Evolutionary conservation across 306 rosid species (phyloP).

Genomic region (Gleditsia sinensis): DNA sequence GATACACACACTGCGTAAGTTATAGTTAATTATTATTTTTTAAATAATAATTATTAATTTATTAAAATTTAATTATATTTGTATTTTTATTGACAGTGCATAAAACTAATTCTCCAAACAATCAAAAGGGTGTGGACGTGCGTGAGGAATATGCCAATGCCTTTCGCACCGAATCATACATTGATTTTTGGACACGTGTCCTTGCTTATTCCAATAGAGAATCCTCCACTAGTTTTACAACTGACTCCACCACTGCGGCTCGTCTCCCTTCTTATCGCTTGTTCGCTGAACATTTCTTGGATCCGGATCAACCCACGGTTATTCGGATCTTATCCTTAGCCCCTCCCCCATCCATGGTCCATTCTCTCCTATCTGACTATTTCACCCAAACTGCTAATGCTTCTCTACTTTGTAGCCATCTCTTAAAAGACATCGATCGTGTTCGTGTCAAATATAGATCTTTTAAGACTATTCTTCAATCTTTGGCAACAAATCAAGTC

Average conservation of each 20-base stretch:
- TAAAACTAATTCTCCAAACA: slow-evolving; percentile 2
- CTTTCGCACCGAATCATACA: slow-evolving; percentile 80
- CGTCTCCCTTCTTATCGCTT: slow-evolving; percentile 82
- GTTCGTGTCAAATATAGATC: slow-evolving; percentile 48
- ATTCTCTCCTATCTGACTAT: slow-evolving; percentile 53
- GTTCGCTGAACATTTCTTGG: slow-evolving; percentile 69
- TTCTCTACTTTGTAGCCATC: slow-evolving; percentile 55
- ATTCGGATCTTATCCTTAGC: slow-evolving; percentile 36
- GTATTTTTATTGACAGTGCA: slow-evolving; percentile 18
- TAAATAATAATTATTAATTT: neutral
- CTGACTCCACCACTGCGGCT: slow-evolving; percentile 54
- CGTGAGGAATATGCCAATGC: slow-evolving; percentile 78
- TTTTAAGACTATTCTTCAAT: slow-evolving; percentile 37
- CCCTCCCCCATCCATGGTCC: slow-evolving; percentile 32
- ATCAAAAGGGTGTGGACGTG: slow-evolving; percentile 45
- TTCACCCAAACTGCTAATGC: slow-evolving; percentile 68
- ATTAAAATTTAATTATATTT: neutral
- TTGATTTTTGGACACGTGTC: slow-evolving; percentile 82
- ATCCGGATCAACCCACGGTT: slow-evolving; percentile 60
- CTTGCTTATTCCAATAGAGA: slow-evolving; percentile 32
- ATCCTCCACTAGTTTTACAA: slow-evolving; percentile 29
- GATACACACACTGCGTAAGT: no score
- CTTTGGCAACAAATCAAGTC: neutral
- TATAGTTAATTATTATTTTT: neutral
- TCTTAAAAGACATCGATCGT: slow-evolving; percentile 57